Evolutionary conservation across 495 filamentous ascomycete species (phyloP), one percentile per base, ranked within the genome.

Genomic region (Talaromyces thailandensis): DNA sequence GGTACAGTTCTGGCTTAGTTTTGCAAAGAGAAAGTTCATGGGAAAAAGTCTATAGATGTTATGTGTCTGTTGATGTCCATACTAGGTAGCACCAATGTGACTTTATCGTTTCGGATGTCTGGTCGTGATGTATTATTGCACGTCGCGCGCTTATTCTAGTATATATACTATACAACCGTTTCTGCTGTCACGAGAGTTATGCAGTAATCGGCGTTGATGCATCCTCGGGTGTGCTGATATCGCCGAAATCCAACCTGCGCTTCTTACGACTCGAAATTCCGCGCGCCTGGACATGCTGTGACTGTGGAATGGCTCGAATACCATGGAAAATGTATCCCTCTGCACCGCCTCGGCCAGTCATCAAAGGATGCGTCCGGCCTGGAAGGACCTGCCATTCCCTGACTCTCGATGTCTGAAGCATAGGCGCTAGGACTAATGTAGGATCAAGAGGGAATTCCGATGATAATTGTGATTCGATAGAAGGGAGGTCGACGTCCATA

Each of bases 21-120:
- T 96, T 73, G 88, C 89, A 55, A 98, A 98, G 84, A 86, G 94
- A 73, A 96, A 96, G 82, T 98, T 98, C 74, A 98, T 98, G 95
- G 93, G 93, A 69, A 97, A 96, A 82, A 86, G 84, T 67, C 80
- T 92, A 71, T 91, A 79, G 77, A 67, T 29, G 62, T 55, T 29
- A 26, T 55, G 50, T 52, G 40, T 52, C 32, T 61, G 14, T 29
- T 61, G 40, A 51, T 61, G 6, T 52, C 28, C 52, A 35, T 61
- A 61, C 16, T 57, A 31, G 55, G 59, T 51, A 61, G 59, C 28
- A 31, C 40, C 14, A 61, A 50, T 61, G 59, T 61, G 45, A 61
- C 31, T 35, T 7, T 57, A 35, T 57, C 35, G 28, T 11, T 51
- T 18, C 11, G 48, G 24, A 48, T 5, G 21, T 48, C 6, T 6